Evolutionary conservation across 78 protist genomes (phyloP), one percentile per base, ranked within the genome.

Genomic region (Dictyostelium firmibasis): DNA sequence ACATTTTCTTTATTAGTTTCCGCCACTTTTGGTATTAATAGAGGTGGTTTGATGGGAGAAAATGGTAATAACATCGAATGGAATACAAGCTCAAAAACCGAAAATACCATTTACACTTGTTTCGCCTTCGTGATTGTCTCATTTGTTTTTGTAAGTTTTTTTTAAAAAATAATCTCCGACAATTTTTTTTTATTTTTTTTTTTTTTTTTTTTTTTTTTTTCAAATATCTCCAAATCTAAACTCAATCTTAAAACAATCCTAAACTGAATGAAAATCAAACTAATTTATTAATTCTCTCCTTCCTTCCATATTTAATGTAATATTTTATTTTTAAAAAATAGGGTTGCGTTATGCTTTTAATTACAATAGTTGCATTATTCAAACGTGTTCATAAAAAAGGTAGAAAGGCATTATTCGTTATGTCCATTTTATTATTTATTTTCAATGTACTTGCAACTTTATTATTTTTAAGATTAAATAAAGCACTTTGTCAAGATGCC

Each of bases 91-190:
- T 89, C 94, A 14, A 35, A 89, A 47, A 89, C 87, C 2, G 43
- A 35, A 47, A 27, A 78, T 23, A 35, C 53, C 33, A 18, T 89
- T 11, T 79, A 43, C 25, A 29, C 35, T 31, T 67, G 81, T 16
- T 89, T 89, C 69, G 94, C 47, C 9, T 81, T 89, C 35, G 50
- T 81, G 1, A 44, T 89, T 31, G 36, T 81, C 1, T 89, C 94
- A 8, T 89, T 78, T 89, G 81, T 72, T n/a, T 89, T 89, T 33
- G 94, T 89, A 89, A 41, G 93, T 78, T 36, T 67, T 7, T 38
- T 23, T 14, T 20, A 23, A 7, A 8, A 27, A 50, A 4, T 23
- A 29, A 27, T 81, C 6, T 53, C 43, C 43, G 43, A 38, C 43
- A 38, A 38, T 20, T 14, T 36, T 23, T 31, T 20, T 31, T 36